Percentiles rank a stretch among this genome's conserved stretches.
Evolutionary conservation across 352 stramenopile species (phyloP).

Genomic region (Phytopythium sindhum): DNA sequence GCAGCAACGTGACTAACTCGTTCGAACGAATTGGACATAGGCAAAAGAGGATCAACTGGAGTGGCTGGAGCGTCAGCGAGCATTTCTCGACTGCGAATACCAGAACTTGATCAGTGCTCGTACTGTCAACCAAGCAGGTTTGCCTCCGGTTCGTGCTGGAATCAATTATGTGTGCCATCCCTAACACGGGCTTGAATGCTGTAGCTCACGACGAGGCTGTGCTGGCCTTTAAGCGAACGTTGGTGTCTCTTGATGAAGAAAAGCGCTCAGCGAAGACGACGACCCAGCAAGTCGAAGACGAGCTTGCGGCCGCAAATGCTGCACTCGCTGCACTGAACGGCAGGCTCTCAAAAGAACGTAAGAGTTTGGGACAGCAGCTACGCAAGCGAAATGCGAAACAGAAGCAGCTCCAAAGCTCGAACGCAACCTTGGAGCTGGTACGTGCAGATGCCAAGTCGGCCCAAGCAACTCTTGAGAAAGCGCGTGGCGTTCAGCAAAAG

Average conservation of each 20-base stretch:
- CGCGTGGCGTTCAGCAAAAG: not conserved
- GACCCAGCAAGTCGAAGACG: slow-evolving; percentile 7
- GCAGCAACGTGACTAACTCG: slow-evolving; percentile 4
- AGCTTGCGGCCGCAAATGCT: slow-evolving; percentile 18
- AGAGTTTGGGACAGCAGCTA: not conserved
- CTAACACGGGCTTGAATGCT: slow-evolving; percentile 1
- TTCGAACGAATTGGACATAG: slow-evolving; percentile 7
- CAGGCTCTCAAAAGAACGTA: slow-evolving; percentile 1
- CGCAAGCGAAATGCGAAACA: slow-evolving; percentile 1
- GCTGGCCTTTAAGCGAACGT: slow-evolving; percentile 14
- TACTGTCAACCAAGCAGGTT: slow-evolving; percentile 25
- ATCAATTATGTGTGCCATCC: not conserved
- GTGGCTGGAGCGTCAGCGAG: slow-evolving; percentile 38
- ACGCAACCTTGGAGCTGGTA: not conserved
- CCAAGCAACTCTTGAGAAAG: not conserved
- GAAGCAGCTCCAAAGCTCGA: not conserved
- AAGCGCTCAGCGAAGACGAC: not conserved
- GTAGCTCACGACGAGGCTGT: slow-evolving; percentile 17
- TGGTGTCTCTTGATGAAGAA: slow-evolving; percentile 11
- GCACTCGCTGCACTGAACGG: slow-evolving; percentile 8
- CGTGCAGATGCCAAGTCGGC: not conserved
- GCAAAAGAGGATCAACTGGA: slow-evolving; percentile 34
- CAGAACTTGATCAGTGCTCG: slow-evolving; percentile 16
- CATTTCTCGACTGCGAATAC: slow-evolving; percentile 26
- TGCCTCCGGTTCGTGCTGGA: not conserved